Base-by-base conservation (phyloP, 2,329 filamentous ascomycete species). In the Neobulgaria alba region DNA sequence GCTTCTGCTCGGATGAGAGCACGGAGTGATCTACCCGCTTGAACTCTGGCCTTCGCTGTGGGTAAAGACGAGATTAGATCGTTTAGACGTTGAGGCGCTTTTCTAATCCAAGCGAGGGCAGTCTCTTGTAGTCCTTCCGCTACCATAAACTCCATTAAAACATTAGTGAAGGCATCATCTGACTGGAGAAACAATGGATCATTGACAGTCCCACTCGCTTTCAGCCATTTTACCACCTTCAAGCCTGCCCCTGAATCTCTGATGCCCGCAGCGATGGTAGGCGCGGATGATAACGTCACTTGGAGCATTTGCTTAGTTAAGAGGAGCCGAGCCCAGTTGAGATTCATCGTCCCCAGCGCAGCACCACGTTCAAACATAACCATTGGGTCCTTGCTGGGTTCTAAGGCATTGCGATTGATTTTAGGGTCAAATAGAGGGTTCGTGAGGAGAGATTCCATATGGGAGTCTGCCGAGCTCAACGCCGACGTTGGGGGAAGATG, bases 381-480 rank as follows among this genome's bases (percentile, higher is more conserved):
- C 56, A 59, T 59, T 4, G 56, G 56, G 35, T 53, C 48, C 37
- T 32, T 43, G 3, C 12, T 16, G 9, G 20, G 14, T 14, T 8
- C 10, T 12, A 7, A 26, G 7, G 7, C 12, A 7, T 26, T 26
- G 12, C 23, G 7, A 26, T 7, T 7, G 9, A 21, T 7, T 29
- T 16, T 12, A 38, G 8, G 7, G 10, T 31, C 21, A 36, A 76
- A 63, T 4, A 75, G 57, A 3, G 71, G 71, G 51, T 69, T 73
- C 10, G 63, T 66, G 29, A 76, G 53, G 21, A 76, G 63, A 5
- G 69, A 67, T 23, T 67, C 56, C 43, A 76, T 55, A 52, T 73
- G 72, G 36, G 57, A 58, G 36, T 67, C 63, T 1, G 69, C 61
- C 36, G 59, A 52, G 31, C 53, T 56, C 15, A 61, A 41, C 4